Evolutionary conservation across 345 rosid species (phyloP).

Genomic region (Clausena lansium): DNA sequence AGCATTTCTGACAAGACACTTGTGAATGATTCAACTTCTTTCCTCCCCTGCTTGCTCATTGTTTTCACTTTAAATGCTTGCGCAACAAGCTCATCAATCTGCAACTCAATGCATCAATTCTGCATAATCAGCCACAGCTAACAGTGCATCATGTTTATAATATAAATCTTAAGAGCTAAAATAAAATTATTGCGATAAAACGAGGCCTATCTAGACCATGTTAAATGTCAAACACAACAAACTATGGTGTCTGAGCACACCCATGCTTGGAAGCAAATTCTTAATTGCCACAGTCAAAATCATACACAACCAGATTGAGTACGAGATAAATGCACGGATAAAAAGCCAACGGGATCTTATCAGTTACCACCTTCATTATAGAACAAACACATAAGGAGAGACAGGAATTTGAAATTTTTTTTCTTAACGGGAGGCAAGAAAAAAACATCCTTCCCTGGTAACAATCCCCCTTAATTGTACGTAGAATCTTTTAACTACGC

Average conservation of each 20-base stretch:
- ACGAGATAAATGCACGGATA: background rate
- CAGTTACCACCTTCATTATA: background rate
- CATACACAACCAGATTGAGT: background rate
- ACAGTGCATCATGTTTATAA: background rate
- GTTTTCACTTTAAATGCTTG: conserved; percentile 51
- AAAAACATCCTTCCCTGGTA: background rate
- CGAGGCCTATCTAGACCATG: background rate
- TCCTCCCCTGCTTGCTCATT: conserved; percentile 40
- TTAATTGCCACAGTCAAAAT: background rate
- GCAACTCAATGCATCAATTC: conserved; percentile 12
- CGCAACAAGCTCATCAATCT: conserved; percentile 87
- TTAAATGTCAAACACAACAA: background rate
- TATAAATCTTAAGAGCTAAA: background rate
- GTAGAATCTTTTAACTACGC: background rate
- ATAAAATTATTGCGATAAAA: background rate
- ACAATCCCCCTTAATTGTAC: background rate
- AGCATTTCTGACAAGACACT: conserved; percentile 55
- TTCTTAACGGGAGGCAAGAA: too few species aligned
- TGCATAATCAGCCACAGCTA: background rate
- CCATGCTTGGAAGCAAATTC: background rate
- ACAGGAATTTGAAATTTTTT: background rate
- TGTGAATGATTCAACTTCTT: conserved; percentile 60
- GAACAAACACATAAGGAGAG: background rate
- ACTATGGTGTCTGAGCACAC: background rate
- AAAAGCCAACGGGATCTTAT: background rate